Evolutionary conservation across 129 eudicot genomes (phyloP).

Genomic region (Dittrichia graveolens): DNA sequence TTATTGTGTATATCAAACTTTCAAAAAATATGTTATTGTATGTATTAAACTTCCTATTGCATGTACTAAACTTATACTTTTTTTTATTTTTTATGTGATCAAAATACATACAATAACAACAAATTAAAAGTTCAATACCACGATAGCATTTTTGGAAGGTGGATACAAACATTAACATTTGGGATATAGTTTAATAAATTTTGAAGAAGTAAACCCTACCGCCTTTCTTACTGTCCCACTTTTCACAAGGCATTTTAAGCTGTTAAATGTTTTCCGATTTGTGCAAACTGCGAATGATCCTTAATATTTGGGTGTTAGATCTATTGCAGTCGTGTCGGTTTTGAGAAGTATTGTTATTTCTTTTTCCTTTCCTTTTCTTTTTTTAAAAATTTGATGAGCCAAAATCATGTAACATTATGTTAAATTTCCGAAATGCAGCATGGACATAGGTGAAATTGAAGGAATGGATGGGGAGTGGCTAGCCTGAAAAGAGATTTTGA

Average conservation of each 20-base stretch:
- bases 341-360: not conserved
- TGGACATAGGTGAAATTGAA: conserved; percentile 77
- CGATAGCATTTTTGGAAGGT: no score
- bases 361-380: no score
- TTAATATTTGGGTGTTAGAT: not conserved
- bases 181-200: no score
- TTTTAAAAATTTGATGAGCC: not conserved
- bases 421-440: conserved; percentile 42
- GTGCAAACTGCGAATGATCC: not conserved
- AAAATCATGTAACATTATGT: not conserved
- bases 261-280: not conserved
- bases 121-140: no score
- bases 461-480: conserved; percentile 80
- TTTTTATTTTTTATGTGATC: no score
- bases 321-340: not conserved
- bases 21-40: no score
- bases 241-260: not conserved
- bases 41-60: no score
- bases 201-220: no score
- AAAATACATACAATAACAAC: no score
- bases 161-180: no score
- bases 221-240: not conserved
- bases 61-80: no score
- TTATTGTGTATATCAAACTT: no score
- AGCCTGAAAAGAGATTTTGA: conserved; percentile 42